phyloP scores from a whole-genome alignment of 129 eudicot species.

The Solidago caesia region DNA sequence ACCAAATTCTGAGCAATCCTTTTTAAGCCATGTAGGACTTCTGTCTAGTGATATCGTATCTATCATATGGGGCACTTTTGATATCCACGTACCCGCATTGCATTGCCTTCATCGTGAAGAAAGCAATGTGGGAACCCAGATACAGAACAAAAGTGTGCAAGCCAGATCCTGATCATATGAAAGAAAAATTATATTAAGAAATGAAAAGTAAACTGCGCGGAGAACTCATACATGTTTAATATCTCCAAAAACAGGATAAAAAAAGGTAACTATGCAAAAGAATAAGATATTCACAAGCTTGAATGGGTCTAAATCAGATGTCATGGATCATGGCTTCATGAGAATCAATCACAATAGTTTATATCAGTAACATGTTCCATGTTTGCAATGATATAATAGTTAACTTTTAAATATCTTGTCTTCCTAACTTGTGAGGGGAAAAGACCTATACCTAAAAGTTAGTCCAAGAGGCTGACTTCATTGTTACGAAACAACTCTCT shows the following conservation, averaged over 20 bases:
- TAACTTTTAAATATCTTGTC: too few relatives aligned
- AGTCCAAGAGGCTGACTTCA: background rate
- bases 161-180: slow-evolving; percentile 60
- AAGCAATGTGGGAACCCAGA: slow-evolving; percentile 84
- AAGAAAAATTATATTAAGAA: background rate
- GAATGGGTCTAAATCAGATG: too few relatives aligned
- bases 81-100: slow-evolving; percentile 83
- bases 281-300: too few relatives aligned
- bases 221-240: background rate
- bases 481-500: background rate
- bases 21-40: slow-evolving; percentile 69
- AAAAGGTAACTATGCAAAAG: background rate
- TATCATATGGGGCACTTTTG: slow-evolving; percentile 72
- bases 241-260: too few relatives aligned
- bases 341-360: too few relatives aligned
- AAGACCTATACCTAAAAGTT: too few relatives aligned
- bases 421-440: too few relatives aligned
- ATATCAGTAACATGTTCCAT: too few relatives aligned
- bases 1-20: slow-evolving; percentile 74
- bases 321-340: too few relatives aligned
- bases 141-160: slow-evolving; percentile 86
- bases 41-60: slow-evolving; percentile 69
- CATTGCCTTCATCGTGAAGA: slow-evolving; percentile 71
- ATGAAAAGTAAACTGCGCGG: background rate
- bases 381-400: too few relatives aligned